Conservation (phyloP, 768 basidiomycete genomes). For the Serpula lacrymans region DNA sequence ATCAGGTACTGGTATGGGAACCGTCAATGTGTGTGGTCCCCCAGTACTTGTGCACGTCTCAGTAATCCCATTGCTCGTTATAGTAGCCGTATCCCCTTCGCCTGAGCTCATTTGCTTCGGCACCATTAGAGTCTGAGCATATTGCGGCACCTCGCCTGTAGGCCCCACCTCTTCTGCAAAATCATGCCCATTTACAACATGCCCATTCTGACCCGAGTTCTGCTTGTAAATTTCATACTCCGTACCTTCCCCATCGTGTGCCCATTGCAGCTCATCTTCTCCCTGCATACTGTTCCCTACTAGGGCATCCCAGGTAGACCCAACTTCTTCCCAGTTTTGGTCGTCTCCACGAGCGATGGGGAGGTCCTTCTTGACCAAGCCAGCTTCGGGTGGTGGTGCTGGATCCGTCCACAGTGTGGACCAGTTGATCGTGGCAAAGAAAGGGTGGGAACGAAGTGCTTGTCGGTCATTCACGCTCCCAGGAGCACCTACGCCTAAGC, state of each 20-base stretch:
- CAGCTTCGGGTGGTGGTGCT: constrained; percentile 55
- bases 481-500: constrained; percentile 54
- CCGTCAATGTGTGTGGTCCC: too few relatives aligned
- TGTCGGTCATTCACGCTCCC: constrained; percentile 35
- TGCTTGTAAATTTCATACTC: constrained; percentile 24
- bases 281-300: constrained; percentile 17
- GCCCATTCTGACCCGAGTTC: too few relatives aligned
- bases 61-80: constrained; percentile 8
- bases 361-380: constrained; percentile 49
- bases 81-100: background rate
- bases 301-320: constrained; percentile 51
- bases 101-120: background rate
- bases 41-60: too few relatives aligned
- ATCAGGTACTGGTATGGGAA: constrained; percentile 18
- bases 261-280: constrained; percentile 51
- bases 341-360: constrained; percentile 28
- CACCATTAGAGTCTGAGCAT: constrained; percentile 10
- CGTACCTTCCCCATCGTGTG: constrained; percentile 40
- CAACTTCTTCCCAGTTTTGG: constrained; percentile 49
- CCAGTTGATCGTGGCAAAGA: constrained; percentile 62
- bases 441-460: constrained; percentile 57
- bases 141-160: constrained; percentile 37
- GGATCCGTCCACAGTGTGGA: constrained; percentile 61
- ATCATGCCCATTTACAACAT: constrained; percentile 9
- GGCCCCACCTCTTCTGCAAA: constrained; percentile 39